Evolutionary conservation across 176 grass and related monocot species (phyloP).

Genomic region (Aegilops bicornis): DNA sequence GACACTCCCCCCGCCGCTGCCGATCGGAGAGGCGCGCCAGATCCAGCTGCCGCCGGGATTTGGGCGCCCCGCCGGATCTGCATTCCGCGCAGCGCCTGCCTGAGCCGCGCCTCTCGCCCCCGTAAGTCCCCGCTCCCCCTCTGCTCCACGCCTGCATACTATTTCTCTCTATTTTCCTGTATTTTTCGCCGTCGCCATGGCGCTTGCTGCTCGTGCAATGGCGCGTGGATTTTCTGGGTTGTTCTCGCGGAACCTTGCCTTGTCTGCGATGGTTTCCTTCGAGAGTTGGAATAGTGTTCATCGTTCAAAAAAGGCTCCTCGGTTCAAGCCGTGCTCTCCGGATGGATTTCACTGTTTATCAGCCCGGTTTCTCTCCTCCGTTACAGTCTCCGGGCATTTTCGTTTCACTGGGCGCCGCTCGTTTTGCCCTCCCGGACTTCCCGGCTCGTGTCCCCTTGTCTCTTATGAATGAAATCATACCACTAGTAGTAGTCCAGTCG

Average conservation of each 20-base stretch:
- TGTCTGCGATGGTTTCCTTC: not conserved
- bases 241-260: not conserved
- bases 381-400: not conserved
- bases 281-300: not conserved
- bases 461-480: slow-evolving; percentile 19
- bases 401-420: not conserved
- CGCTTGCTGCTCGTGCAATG: not conserved
- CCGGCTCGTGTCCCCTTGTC: slow-evolving; percentile 45
- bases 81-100: slow-evolving; percentile 27
- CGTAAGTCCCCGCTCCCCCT: slow-evolving; percentile 7
- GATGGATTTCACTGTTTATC: slow-evolving; percentile 38
- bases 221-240: not conserved
- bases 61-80: slow-evolving; percentile 39
- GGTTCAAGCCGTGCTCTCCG: not conserved
- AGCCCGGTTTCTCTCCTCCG: not conserved
- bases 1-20: not conserved
- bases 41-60: slow-evolving; percentile 37
- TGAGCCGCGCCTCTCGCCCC: slow-evolving; percentile 3
- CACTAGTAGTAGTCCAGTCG: not conserved
- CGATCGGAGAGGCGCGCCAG: slow-evolving; percentile 45
- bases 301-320: slow-evolving; percentile 2
- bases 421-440: slow-evolving; percentile 26
- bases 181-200: not conserved
- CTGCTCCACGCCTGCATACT: not conserved
- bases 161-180: not conserved